These are phyloP conservation scores for Rosa multiflora DNA, from an alignment of 306 rosid genomes.

Conservation along the genomic window DNA sequence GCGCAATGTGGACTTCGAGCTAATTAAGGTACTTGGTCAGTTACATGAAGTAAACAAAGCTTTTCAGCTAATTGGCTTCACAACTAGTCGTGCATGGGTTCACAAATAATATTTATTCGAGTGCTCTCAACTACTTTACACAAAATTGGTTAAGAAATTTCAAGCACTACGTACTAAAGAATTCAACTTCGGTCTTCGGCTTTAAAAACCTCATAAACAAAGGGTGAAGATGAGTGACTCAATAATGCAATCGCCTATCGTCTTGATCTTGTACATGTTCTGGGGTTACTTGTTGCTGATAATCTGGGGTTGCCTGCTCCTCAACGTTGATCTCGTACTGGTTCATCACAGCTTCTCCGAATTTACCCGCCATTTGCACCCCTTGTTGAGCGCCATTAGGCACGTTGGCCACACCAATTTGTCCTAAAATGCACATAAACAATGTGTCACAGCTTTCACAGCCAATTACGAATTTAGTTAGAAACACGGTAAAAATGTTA, in stretches of 20 bases:
- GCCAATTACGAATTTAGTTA: background rate
- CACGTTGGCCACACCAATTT: background rate
- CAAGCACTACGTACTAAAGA: background rate
- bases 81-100: too few relatives aligned
- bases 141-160: background rate
- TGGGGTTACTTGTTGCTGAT: background rate
- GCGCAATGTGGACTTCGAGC: too few relatives aligned
- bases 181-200: background rate
- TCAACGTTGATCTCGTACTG: background rate
- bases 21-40: too few relatives aligned
- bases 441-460: background rate
- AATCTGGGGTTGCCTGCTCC: background rate
- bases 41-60: too few relatives aligned
- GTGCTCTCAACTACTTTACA: too few relatives aligned
- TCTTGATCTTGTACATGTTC: conserved; percentile 6
- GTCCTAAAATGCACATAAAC: background rate
- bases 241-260: background rate
- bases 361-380: conserved; percentile 1
- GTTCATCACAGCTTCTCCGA: background rate
- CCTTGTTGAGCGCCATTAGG: background rate
- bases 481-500: background rate
- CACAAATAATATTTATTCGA: too few relatives aligned
- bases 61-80: too few relatives aligned
- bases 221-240: background rate
- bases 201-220: background rate